Conservation (phyloP, 2,329 filamentous ascomycete genomes). For the Clonostachys rhizophaga region DNA sequence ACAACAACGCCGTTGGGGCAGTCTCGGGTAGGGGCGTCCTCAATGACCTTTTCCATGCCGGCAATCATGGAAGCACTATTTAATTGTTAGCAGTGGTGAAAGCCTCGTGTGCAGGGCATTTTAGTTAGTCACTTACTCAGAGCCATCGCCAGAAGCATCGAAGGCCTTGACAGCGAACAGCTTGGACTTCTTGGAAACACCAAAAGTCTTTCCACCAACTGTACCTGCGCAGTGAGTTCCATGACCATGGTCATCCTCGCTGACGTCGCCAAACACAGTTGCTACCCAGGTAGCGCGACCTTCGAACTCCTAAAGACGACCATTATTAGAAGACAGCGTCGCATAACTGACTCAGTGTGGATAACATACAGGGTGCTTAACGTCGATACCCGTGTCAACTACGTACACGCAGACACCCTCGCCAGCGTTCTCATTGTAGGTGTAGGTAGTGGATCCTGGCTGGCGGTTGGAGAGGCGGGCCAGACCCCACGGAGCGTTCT, state of each 20-base stretch:
- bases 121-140: conserved; percentile 3
- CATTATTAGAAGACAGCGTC: neutral
- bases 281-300: conserved; percentile 24
- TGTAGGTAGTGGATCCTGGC: conserved; percentile 14
- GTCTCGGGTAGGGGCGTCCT: conserved; percentile 28
- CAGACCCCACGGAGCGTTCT: conserved; percentile 25
- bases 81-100: neutral
- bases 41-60: conserved; percentile 44
- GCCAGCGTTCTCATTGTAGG: conserved; percentile 23
- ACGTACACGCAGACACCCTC: conserved; percentile 29
- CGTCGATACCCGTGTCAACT: conserved; percentile 30
- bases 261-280: conserved; percentile 20
- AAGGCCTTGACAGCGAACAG: conserved; percentile 50
- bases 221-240: conserved; percentile 53
- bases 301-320: conserved; percentile 21
- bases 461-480: conserved; percentile 20
- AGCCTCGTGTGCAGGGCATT: conserved; percentile 1
- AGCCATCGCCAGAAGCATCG: conserved; percentile 17
- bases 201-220: conserved; percentile 49
- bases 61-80: conserved; percentile 29
- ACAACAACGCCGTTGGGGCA: conserved; percentile 30
- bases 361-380: conserved; percentile 21
- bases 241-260: conserved; percentile 49
- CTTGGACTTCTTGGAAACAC: conserved; percentile 48
- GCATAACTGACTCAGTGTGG: neutral